Base-by-base conservation (phyloP, 129 eudicot genomes). In the Flaveria ramosissima region DNA sequence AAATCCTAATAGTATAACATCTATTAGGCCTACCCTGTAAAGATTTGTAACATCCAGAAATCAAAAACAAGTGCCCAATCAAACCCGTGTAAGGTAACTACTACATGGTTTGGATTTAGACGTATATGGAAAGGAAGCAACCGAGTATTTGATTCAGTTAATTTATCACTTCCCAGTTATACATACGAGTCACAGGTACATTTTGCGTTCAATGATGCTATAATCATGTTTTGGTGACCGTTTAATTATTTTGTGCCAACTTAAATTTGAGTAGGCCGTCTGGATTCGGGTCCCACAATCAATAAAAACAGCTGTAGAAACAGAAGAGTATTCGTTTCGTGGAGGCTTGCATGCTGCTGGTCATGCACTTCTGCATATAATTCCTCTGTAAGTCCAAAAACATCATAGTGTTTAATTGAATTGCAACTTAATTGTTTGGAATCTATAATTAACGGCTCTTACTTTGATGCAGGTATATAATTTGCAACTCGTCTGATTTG, bases 291-390 rank as follows among this genome's bases (percentile, higher is more conserved):
- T 95, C 32, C 87, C 94, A 14, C 89, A 89, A 65, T 81, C 94
- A n/a, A 43, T 95, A 61, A 91, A 95, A 85, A 52, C 83, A 74
- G 83, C 88, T 55, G 96, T 89, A 70, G 94, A 95, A 84, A 76
- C 46, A 52, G 73, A 74, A 67, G 75, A 66, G 2, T 83, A 83
- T 83, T 83, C 96, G 11, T 89, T 91, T 76, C 96, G 90, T 70
- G 96, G 89, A 76, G 99, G 99, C 24, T 88, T 95, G 83, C 99
- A 95, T 88, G 99, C 99, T 83, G 97, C 97, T 71, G 88, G 97
- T 27, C 99, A 95, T 85, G 94, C 99, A 70, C 88, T 95, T 83
- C 85, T 86, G 53, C 91, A 91, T 80, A 89, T 91, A 3, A 88
- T 91, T 11, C 99, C 99, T 64, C 64, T 95, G 99, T 91, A 85